Evolutionary conservation across 2,329 filamentous ascomycete species (phyloP), one percentile per base, ranked within the genome.

Genomic region (Pseudocercospora cruenta): DNA sequence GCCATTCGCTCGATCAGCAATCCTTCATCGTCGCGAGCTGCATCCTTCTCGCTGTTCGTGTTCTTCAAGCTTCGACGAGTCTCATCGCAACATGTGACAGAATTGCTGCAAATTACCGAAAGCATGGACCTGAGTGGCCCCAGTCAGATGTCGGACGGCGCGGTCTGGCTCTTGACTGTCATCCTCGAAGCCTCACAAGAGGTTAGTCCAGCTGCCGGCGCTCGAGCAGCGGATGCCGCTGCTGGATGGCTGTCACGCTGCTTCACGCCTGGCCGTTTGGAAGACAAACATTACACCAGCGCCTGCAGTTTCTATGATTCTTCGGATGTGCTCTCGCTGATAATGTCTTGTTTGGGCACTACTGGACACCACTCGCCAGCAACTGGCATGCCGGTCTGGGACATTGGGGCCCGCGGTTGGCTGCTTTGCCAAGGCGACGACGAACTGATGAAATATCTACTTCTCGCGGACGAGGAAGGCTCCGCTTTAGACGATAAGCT

Each of bases 121-220:
- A 90, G 90, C 22, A 88, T 92, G 54, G 94, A 96, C 73, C 83
- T 94, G 39, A 94, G 90, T 75, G 94, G 94, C 0, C 94, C 95
- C 7, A 88, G 88, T 1, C 77, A 88, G 21, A 81, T 97, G 19
- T 90, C 90, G n/a, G 95, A 98, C 76, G 88, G 93, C 1, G 91
- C 92, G 2, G 82, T 94, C 19, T 82, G 85, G 2, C 78, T 99
- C 47, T 92, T 96, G 87, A 82, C 86, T 16, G 86, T 86, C 62
- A 78, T 96, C 49, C 82, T 95, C 39, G 85, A 88, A 63, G 81
- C 88, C 47, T 87, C 88, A 60, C 88, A 90, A 70, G 84, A 86
- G 28, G 86, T 90, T 72, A 87, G 90, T 53, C 90, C 92, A 1
- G 89, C 87, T 65, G 86, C 87, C 39, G 91, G 87, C 70, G 86